Conservation (phyloP, 148 eudicot species). For the Chenopodium berlandieri region DNA sequence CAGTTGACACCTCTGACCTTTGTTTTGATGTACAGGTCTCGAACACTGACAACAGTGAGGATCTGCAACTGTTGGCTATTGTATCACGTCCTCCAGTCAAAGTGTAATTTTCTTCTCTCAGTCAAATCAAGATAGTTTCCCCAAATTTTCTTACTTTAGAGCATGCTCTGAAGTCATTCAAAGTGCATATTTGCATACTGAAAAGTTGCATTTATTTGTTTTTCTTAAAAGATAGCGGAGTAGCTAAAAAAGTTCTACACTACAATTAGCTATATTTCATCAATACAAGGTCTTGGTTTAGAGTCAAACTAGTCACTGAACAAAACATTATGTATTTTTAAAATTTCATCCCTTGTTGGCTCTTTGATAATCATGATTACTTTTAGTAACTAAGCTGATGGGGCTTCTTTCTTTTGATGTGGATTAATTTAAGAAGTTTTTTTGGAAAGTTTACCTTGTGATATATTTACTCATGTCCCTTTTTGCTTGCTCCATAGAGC, state of each 20-base stretch:
- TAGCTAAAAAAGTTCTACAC: not conserved
- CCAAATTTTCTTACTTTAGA: not conserved
- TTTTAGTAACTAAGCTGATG: not conserved
- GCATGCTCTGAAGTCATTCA: not conserved
- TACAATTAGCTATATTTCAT: not conserved
- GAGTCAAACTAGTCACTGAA: not conserved
- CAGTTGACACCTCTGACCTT: not conserved
- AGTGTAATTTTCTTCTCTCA: slow-evolving; percentile 51
- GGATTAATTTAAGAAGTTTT: not conserved
- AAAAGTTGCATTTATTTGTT: not conserved
- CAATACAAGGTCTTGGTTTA: not conserved
- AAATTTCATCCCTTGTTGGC: not conserved
- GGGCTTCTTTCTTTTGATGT: not conserved
- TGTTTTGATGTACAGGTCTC: slow-evolving; percentile 41
- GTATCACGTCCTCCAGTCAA: slow-evolving; percentile 88
- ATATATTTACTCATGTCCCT: no score
- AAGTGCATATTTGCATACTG: not conserved
- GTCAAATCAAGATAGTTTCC: not conserved
- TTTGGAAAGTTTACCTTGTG: no score
- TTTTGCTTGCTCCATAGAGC: no score
- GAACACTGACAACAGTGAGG: slow-evolving; percentile 60
- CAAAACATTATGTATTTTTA: no score
- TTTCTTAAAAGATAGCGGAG: not conserved
- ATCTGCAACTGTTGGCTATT: slow-evolving; percentile 67
- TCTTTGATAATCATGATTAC: not conserved